These are phyloP conservation scores for Aspergillus sp. DNA, from an alignment of 2,329 filamentous ascomycete species.

Conservation along the genomic window DNA sequence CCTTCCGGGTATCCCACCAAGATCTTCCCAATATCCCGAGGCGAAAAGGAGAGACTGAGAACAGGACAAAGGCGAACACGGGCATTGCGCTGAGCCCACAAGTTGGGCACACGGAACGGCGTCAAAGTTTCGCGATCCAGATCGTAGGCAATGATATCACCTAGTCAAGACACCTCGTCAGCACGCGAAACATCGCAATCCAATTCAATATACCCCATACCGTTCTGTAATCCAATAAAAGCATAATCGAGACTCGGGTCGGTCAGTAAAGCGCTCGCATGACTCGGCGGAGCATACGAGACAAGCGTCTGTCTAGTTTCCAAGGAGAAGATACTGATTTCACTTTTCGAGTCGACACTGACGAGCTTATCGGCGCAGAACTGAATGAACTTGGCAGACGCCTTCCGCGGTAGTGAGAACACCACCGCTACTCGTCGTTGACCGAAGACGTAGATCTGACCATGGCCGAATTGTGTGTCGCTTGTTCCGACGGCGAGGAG, in stretches of 20 bases:
- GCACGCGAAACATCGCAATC: background rate
- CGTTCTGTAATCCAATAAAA: slow-evolving; percentile 77
- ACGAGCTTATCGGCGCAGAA: slow-evolving; percentile 86
- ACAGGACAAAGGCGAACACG: slow-evolving; percentile 65
- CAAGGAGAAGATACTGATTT: slow-evolving; percentile 80
- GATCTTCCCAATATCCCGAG: slow-evolving; percentile 86
- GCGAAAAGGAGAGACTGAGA: slow-evolving; percentile 80
- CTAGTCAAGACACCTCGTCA: slow-evolving; percentile 32
- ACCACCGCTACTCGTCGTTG: slow-evolving; percentile 76
- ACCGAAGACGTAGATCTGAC: slow-evolving; percentile 87
- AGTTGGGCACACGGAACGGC: slow-evolving; percentile 79
- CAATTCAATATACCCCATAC: slow-evolving; percentile 29
- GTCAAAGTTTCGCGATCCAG: slow-evolving; percentile 77
- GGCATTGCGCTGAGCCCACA: slow-evolving; percentile 76
- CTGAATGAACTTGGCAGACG: slow-evolving; percentile 74
- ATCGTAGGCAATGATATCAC: slow-evolving; percentile 90
- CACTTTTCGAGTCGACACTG: slow-evolving; percentile 81
- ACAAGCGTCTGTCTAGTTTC: slow-evolving; percentile 66
- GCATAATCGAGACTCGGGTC: slow-evolving; percentile 94
- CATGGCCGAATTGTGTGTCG: slow-evolving; percentile 80
- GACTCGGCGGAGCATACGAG: slow-evolving; percentile 73
- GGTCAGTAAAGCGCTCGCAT: slow-evolving; percentile 71
- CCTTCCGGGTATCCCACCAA: slow-evolving; percentile 89
- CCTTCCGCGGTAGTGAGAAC: slow-evolving; percentile 68
- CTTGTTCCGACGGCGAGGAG: slow-evolving; percentile 89